These are phyloP conservation scores for Bacidia rubella DNA, from an alignment of 495 filamentous ascomycete genomes.

Conservation along the genomic window DNA sequence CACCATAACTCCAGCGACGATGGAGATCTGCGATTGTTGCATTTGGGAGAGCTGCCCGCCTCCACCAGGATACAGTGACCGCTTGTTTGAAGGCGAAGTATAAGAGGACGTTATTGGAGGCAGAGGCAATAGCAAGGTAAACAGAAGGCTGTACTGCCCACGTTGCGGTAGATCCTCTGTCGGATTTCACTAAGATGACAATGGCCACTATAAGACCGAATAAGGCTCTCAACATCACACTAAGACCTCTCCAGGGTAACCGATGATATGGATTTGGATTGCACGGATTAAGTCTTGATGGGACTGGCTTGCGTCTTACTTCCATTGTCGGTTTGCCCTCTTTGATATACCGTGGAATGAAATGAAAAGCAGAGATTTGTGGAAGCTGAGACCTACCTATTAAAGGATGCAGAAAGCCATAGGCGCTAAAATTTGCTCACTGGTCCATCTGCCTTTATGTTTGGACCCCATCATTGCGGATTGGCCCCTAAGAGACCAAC, in stretches of 20 bases:
- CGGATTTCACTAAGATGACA: neutral
- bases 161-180: neutral
- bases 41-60: neutral
- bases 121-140: conserved; percentile 4
- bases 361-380: no score
- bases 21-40: conserved; percentile 6
- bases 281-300: no score
- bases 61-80: conserved; percentile 8
- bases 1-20: conserved; percentile 7
- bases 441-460: no score
- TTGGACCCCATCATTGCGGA: no score
- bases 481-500: no score
- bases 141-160: neutral
- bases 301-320: no score
- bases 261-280: neutral
- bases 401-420: no score
- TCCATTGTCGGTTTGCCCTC: no score
- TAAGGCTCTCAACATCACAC: neutral
- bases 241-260: neutral
- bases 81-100: conserved; percentile 7
- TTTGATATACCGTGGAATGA: no score
- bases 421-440: no score
- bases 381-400: no score
- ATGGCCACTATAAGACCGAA: neutral
- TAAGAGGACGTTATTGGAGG: conserved; percentile 3